Evolutionary conservation across 495 filamentous ascomycete species (phyloP).

Genomic region (Geopyxis carbonaria): DNA sequence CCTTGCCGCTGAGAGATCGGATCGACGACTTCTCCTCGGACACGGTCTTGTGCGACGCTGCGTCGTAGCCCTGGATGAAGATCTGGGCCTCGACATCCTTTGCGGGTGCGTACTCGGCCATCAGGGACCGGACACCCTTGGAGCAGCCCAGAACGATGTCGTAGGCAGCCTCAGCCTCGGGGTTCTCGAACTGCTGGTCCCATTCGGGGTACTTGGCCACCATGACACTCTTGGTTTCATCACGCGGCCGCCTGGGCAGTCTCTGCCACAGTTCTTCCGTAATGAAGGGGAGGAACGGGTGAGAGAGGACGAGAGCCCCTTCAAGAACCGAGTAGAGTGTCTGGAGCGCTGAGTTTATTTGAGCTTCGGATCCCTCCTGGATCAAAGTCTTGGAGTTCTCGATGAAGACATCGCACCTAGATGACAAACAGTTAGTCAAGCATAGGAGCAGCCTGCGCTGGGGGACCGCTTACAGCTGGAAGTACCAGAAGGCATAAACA

Average conservation of each 20-base stretch:
- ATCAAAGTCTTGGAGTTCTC: slow-evolving; percentile 68
- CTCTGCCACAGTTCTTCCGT: slow-evolving; percentile 54
- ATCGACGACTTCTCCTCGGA: slow-evolving; percentile 30
- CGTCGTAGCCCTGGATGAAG: slow-evolving; percentile 32
- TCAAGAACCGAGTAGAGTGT: slow-evolving; percentile 33
- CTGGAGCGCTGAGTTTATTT: slow-evolving; percentile 48
- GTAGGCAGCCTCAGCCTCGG: slow-evolving; percentile 39
- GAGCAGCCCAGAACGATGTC: slow-evolving; percentile 40
- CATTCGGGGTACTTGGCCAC: slow-evolving; percentile 43
- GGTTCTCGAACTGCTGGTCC: slow-evolving; percentile 36
- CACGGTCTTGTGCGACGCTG: slow-evolving; percentile 30
- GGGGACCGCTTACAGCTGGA: slow-evolving; percentile 39
- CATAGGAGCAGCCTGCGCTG: too few species aligned
- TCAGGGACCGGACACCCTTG: slow-evolving; percentile 35
- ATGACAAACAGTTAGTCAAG: background rate
- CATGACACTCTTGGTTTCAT: slow-evolving; percentile 47
- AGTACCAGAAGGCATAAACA: slow-evolving; percentile 52
- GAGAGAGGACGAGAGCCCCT: slow-evolving; percentile 33
- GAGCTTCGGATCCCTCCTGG: slow-evolving; percentile 39
- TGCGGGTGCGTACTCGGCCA: slow-evolving; percentile 36
- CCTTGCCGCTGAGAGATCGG: slow-evolving; percentile 25
- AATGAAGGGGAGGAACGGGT: slow-evolving; percentile 55
- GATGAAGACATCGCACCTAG: slow-evolving; percentile 44
- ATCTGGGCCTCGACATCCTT: slow-evolving; percentile 20
- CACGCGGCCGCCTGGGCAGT: slow-evolving; percentile 40